Evolutionary conservation across 352 stramenopile genomes (phyloP).

Genomic region (Globisporangium ultimum): DNA sequence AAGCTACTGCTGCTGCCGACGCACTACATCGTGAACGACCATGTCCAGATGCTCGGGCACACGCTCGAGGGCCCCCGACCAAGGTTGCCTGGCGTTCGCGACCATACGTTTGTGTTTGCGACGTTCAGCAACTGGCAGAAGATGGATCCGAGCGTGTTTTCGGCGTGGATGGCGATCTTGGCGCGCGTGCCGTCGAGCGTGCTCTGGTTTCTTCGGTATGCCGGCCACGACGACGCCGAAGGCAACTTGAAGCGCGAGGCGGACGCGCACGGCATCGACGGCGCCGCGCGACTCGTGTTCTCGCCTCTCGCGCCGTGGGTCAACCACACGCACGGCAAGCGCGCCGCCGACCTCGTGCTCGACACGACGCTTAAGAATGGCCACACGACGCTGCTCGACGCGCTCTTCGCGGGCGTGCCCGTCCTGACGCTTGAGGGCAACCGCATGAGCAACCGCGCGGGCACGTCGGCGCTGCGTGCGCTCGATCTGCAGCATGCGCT

Average conservation of each 20-base stretch:
- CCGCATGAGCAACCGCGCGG: constrained; percentile 66
- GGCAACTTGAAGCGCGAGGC: constrained; percentile 51
- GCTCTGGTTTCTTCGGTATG: constrained; percentile 77
- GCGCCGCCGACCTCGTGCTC: constrained; percentile 64
- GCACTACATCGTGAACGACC: constrained; percentile 84
- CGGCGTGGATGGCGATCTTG: constrained; percentile 79
- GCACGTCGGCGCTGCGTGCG: constrained; percentile 50
- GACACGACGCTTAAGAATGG: constrained; percentile 85
- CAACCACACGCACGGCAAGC: constrained; percentile 73
- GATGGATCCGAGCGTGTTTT: constrained; percentile 73
- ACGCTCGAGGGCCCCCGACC: constrained; percentile 31
- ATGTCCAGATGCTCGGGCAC: constrained; percentile 73
- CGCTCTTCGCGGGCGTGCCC: constrained; percentile 72
- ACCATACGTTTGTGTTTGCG: constrained; percentile 56
- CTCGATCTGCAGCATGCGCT: constrained; percentile 51
- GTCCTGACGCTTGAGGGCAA: constrained; percentile 65
- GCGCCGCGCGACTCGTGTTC: constrained; percentile 52
- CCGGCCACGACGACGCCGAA: constrained; percentile 41
- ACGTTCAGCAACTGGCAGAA: constrained; percentile 90
- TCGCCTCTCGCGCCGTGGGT: constrained; percentile 65
- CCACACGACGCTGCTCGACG: constrained; percentile 80
- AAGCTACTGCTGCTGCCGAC: constrained; percentile 68
- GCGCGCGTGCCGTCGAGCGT: constrained; percentile 55
- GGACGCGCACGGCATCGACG: constrained; percentile 45
- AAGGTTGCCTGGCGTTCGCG: constrained; percentile 11